Base-by-base conservation (phyloP, 805 yeast species). In the Starmerella khaoyaiensis region DNA sequence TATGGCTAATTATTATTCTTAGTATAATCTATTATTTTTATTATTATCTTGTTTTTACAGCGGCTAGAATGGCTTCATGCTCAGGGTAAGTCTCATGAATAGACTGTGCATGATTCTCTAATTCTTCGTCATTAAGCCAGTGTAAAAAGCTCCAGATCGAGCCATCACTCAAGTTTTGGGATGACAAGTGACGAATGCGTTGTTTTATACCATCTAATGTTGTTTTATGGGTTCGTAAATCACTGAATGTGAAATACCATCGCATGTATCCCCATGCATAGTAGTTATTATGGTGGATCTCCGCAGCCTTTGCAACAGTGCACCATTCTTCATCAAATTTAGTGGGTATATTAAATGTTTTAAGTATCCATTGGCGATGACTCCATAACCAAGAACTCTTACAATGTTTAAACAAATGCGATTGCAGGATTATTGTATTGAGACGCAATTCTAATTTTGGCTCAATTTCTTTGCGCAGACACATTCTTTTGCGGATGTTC, bases 241-340 rank as follows among this genome's bases (percentile, higher is more conserved):
- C 52, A 33, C 21, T 20, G n/a, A 40, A 19, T 22, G 17, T 11
- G 25, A 33, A 42, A 11, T 24, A 24, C 35, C 39, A 36, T 11
- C 50, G 35, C 16, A 46, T 29, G 40, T 60, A 56, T n/a, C 54
- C 48, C 62, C 68, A 61, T 0, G 73, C 71, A 37, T 69, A 69
- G 47, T 70, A 70, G 48, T 68, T 71, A 29, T 60, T 48, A 8
- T 64, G 64, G 45, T 70, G 76, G 10, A 50, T 41, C 18, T 41
- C 49, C 0, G 61, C 60, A 0, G 74, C 65, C 7, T 33, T 34
- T 2, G 55, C 37, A 1, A 68, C 56, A 1, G 53, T 37, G 12
- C 36, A 38, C 22, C 53, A 35, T 41, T 62, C 64, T 4, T 32
- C 32, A 3, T 38, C 37, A 5, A 39, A 14, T n/a, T 36, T 24